Conservation (phyloP, 2,329 filamentous ascomycete species). For the Volutella citrinella region DNA sequence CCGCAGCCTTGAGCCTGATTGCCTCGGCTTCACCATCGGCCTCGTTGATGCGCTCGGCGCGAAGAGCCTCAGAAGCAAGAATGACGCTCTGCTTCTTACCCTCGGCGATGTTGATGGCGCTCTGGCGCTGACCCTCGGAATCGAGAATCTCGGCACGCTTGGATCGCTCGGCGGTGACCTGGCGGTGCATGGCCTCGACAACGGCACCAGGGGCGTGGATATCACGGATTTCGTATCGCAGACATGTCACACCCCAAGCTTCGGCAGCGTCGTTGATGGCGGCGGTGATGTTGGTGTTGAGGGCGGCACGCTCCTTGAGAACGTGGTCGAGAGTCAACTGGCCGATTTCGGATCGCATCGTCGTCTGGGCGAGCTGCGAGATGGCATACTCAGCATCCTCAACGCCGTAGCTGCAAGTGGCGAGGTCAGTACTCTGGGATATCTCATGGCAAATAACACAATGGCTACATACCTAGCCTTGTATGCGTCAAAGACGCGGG, state of each 20-base stretch:
- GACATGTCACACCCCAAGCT: constrained; percentile 93
- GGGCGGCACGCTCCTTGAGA: constrained; percentile 89
- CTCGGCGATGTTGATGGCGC: constrained; percentile 98
- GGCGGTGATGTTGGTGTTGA: constrained; percentile 98
- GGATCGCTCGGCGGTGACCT: constrained; percentile 94
- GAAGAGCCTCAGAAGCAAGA: constrained; percentile 86
- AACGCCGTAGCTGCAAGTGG: constrained; percentile 76
- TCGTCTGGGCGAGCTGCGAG: constrained; percentile 94
- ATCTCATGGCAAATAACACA: too few species aligned
- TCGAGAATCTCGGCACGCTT: constrained; percentile 98
- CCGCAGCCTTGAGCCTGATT: constrained; percentile 79
- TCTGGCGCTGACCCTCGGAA: constrained; percentile 93
- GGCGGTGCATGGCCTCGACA: constrained; percentile 96
- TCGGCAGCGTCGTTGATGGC: constrained; percentile 98
- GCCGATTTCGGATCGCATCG: constrained; percentile 97
- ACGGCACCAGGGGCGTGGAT: constrained; percentile 94
- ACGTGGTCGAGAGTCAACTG: constrained; percentile 96
- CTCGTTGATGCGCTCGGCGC: constrained; percentile 88
- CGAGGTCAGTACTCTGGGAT: too few species aligned
- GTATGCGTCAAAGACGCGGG: constrained; percentile 94
- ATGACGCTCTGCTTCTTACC: constrained; percentile 97
- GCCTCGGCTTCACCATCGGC: constrained; percentile 93
- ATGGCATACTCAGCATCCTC: constrained; percentile 99
- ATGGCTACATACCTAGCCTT: constrained; percentile 79
- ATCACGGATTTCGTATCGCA: constrained; percentile 96